Evolutionary conservation across 192 early-diverging fungal species (phyloP).

Genomic region (Jimgerdemannia flammicorona): DNA sequence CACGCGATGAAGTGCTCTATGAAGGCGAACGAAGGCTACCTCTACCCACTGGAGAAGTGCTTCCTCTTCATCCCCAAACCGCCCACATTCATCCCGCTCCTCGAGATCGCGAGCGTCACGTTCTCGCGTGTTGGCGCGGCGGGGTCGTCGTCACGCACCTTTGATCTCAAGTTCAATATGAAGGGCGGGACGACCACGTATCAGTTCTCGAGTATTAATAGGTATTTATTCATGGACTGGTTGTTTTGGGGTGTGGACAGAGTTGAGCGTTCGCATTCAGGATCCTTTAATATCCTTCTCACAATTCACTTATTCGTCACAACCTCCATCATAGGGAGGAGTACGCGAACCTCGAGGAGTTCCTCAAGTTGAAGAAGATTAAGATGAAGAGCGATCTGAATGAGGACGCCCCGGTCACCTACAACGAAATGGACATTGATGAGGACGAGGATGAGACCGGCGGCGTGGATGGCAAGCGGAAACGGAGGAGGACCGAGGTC

Average conservation of each 20-base stretch:
- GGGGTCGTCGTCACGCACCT: constrained; percentile 64
- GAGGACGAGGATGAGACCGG: constrained; percentile 54
- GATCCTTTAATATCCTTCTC: neutral
- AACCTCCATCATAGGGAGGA: constrained; percentile 62
- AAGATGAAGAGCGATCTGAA: constrained; percentile 72
- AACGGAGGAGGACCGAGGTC: constrained; percentile 28
- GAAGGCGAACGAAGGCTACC: constrained; percentile 94
- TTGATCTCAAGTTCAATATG: constrained; percentile 94
- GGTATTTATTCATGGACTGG: constrained; percentile 17
- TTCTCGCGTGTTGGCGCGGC: constrained; percentile 78
- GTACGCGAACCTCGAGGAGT: constrained; percentile 76
- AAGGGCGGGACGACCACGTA: constrained; percentile 64
- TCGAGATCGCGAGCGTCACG: constrained; percentile 82
- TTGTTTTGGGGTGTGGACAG: too few relatives aligned
- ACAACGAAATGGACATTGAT: constrained; percentile 35
- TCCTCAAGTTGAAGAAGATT: constrained; percentile 78
- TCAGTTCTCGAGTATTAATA: constrained; percentile 85
- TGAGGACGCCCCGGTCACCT: constrained; percentile 39
- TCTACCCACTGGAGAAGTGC: constrained; percentile 94
- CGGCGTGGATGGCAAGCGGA: constrained; percentile 28
- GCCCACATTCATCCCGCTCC: constrained; percentile 78
- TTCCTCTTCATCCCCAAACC: constrained; percentile 95
- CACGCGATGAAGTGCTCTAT: constrained; percentile 90
- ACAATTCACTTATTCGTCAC: constrained; percentile 12
- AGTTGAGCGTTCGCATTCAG: too few relatives aligned